Conservation (phyloP, 441 rosid genomes). For the Gossypium armourianum region DNA sequence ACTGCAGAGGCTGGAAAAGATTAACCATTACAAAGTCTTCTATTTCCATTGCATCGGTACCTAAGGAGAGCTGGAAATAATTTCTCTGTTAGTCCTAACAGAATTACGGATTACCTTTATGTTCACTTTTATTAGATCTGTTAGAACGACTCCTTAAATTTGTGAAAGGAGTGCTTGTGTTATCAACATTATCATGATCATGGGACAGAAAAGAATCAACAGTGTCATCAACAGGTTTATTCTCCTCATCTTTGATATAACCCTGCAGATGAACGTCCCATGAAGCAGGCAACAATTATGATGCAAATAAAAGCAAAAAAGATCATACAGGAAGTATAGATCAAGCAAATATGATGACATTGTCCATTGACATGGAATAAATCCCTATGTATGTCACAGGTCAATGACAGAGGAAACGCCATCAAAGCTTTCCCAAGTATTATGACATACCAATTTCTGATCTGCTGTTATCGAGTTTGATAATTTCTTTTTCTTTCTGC, state of each 20-base stretch:
- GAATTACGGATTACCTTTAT: not conserved
- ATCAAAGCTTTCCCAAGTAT: not conserved
- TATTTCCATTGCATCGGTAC: not conserved
- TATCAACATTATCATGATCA: conserved; percentile 21
- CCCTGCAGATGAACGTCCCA: conserved; percentile 20
- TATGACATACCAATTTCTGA: conserved; percentile 14
- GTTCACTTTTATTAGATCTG: not conserved
- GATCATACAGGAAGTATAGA: not conserved
- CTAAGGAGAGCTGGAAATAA: not conserved
- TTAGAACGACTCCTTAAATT: not conserved
- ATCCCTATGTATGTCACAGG: not conserved
- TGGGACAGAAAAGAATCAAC: conserved; percentile 31
- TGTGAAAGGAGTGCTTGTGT: conserved; percentile 11
- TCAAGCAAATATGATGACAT: not conserved
- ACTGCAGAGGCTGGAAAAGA: not conserved
- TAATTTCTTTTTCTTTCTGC: conserved; percentile 9
- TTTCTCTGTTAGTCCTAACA: not conserved
- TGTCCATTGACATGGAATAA: conserved; percentile 1
- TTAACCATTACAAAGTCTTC: not conserved
- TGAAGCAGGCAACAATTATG: not conserved
- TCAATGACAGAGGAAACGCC: not conserved
- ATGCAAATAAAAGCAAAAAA: not conserved
- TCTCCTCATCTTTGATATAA: conserved; percentile 20
- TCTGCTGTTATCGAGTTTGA: not conserved
- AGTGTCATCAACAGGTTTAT: conserved; percentile 25